Evolutionary conservation across 768 basidiomycete species (phyloP), one percentile per base, ranked within the genome.

Genomic region (Nevesoporus exiguus): DNA sequence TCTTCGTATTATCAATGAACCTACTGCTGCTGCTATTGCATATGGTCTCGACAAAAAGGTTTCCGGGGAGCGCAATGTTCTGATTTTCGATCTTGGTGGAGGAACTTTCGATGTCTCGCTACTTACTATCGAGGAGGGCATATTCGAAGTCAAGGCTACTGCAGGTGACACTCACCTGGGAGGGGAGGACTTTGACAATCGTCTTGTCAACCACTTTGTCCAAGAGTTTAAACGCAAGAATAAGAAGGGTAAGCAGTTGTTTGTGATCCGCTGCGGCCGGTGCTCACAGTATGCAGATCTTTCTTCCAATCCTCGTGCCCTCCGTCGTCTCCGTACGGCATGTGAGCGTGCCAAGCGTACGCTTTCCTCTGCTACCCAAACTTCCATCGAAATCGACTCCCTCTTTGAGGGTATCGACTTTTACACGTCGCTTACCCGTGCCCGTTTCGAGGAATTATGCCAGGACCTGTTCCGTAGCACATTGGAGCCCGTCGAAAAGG

Each of bases 311-410:
- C 82, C 93, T 52, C 93, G 95, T 79, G 93, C 96, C 44, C 88
- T 97, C 66, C 93, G 95, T 75, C 93, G 95, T 77, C 87, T 98
- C 64, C 91, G 94, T 60, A 96, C 94, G 50, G 94, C 95, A 62
- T 98, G 95, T 77, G 96, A 98, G 77, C 93, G 94, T 75, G 96
- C 95, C 50, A 98, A 98, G 84, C 90, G 94, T 55, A 97, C 94
- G 22, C 90, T 98, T 57, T 98, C 96, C 31, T 97, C 94, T 44
- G 93, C 93, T 52, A 86, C 95, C 50, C 93, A 96, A 71, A 95
- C 96, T 45, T 90, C 93, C 65, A 93, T 98, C 63, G 96, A 98
- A 74, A 97, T 98, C 68, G 96, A 98, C 79, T 97, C 95, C 45
- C 87, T 98, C 59, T 97, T 82, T 71, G 93, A 97, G 81, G 95